phyloP scores from a whole-genome alignment of 163 green algal genomes.

The Coccomyxa subellipsoidea region DNA sequence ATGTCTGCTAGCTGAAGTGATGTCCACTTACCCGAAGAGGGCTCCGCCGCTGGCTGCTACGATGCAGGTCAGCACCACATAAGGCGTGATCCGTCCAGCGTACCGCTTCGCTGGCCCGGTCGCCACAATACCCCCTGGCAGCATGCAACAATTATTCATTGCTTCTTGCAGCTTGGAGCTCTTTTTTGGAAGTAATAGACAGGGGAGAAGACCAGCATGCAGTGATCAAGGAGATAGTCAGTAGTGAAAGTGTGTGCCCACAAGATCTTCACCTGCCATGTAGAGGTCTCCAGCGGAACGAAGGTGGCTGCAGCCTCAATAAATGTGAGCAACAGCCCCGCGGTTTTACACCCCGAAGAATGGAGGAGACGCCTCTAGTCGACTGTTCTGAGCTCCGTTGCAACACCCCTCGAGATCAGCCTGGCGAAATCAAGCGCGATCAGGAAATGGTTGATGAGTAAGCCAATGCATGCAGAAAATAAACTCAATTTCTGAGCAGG shows the following conservation, averaged over 20 bases:
- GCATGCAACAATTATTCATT: too few species aligned
- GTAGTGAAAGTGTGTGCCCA: not conserved
- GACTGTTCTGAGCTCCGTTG: too few species aligned
- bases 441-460: too few species aligned
- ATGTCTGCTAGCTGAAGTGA: too few species aligned
- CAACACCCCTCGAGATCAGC: too few species aligned
- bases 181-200: not conserved
- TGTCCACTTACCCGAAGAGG: conserved; percentile 18
- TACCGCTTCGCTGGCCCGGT: conserved; percentile 20
- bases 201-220: not conserved
- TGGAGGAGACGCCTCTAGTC: too few species aligned
- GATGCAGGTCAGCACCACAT: conserved; percentile 29
- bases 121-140: not conserved
- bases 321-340: too few species aligned
- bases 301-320: not conserved
- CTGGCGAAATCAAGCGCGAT: too few species aligned
- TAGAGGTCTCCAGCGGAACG: not conserved
- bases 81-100: conserved; percentile 22
- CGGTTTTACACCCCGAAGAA: too few species aligned
- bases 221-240: not conserved
- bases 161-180: not conserved
- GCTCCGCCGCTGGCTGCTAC: conserved; percentile 30
- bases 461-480: too few species aligned
- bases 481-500: too few species aligned
- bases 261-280: not conserved